Base-by-base conservation (phyloP, 495 filamentous ascomycete genomes). In the Xylaria flabelliformis region DNA sequence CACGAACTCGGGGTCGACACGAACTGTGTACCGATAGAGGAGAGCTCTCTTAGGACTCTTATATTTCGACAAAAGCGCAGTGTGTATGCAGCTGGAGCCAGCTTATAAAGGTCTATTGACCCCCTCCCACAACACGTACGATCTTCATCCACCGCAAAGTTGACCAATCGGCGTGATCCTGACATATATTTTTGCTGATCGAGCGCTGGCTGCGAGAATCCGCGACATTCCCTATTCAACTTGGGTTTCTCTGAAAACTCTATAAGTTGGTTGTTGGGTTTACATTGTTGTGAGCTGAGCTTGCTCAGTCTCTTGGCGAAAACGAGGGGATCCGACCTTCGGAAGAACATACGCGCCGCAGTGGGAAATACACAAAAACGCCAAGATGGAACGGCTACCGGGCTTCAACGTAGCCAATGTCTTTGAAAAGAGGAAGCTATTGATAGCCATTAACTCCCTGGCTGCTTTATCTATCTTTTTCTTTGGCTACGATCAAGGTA, bases 401-500 rank as follows among this genome's bases (percentile, higher is more conserved):
- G 82, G 81, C 70, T 85, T 81, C 82, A 90, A 90, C 78, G 81
- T 91, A 12, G 88, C 88, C 72, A 87, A 90, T 78, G 83, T 82
- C 70, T 74, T 88, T n/a, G 84, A 91, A 84, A 91, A 91, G 84
- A 83, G 85, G 17, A 78, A 81, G 75, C 87, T 92, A 70, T 86
- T 91, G 72, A 83, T 91, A 39, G 89, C 87, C 32, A 86, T 92
- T 80, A 92, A 92, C 75, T 88, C 84, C 62, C 82, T 91, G 29
- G 90, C 90, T 5, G 90, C 83, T 2, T 76, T 92, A 71, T 85
- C 56, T 2, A 80, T 78, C 32, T 75, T 80, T 72, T 81, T 80
- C 69, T 78, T 79, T 34, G 79, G 79, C n/a, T 73, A 73, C 4
- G 71, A 73, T 44, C 71, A 73, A 69, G 71, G 71, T 69, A 1